These are phyloP conservation scores for Zygosaccharomyces siamensis DNA, from an alignment of 805 yeast species.

Conservation along the genomic window DNA sequence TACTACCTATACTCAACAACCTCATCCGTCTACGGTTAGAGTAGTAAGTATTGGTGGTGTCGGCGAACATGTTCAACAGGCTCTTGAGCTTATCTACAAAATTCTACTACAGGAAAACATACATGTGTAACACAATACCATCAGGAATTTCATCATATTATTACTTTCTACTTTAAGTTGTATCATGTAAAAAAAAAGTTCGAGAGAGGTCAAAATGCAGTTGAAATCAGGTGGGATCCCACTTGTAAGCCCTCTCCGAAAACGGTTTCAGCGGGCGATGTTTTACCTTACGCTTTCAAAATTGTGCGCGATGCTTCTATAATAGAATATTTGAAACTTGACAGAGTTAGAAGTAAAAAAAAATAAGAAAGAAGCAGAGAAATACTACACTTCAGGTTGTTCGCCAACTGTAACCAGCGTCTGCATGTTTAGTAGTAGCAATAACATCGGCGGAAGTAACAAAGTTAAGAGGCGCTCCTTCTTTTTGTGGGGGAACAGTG, in stretches of 20 bases:
- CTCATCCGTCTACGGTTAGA: constrained; percentile 33
- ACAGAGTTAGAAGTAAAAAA: neutral
- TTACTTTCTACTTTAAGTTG: no score
- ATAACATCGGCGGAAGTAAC: neutral
- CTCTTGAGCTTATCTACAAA: constrained; percentile 21
- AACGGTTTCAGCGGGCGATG: neutral
- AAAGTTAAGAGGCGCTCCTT: constrained; percentile 12
- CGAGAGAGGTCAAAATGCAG: no score
- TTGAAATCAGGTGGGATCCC: no score
- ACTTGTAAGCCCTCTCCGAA: no score
- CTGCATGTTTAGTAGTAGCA: constrained; percentile 2
- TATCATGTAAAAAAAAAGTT: no score
- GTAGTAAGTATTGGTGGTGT: constrained; percentile 34
- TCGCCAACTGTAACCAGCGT: neutral
- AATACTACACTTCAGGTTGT: neutral
- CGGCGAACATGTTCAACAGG: constrained; percentile 31
- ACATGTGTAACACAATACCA: neutral
- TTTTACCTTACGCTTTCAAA: neutral
- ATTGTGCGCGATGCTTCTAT: neutral
- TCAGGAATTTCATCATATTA: no score
- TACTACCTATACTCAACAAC: constrained; percentile 20
- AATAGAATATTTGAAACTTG: constrained; percentile 1
- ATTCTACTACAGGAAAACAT: constrained; percentile 1
- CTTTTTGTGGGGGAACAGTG: constrained; percentile 10
- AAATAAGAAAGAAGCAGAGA: neutral